Base-by-base conservation (phyloP, 768 basidiomycete genomes). In the Mycena amicta region DNA sequence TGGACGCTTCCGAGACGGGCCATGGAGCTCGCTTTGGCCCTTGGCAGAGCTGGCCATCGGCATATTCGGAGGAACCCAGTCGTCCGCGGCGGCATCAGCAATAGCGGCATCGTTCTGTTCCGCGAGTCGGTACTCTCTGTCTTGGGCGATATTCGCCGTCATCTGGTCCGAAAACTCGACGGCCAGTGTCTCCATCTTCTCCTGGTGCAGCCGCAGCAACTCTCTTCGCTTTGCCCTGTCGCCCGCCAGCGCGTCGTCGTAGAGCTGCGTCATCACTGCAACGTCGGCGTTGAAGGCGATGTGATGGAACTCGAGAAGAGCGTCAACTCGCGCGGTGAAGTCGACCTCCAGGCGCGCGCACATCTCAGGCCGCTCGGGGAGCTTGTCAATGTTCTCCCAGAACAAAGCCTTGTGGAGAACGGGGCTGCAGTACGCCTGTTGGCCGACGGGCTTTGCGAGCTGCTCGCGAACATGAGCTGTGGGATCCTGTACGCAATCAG, bases 211-310 rank as follows among this genome's bases (percentile, higher is more conserved):
- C 23, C 18, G 15, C 39, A 63, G 50, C 20, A 57, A 23, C 31
- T 60, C 49, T 29, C 29, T 13, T 27, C 18, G 53, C 43, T 57
- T 52, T n/a, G 22, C 49, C 12, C 46, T 56, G n/a, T 49, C 27
- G 5, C 25, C 2, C 39, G 26, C 18, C 4, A 52, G 12, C n/a
- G 51, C 56, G 4, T 55, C 55, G 13, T 63, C 56, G 28, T 60
- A 60, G 46, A 63, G 20, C 51, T 57, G 43, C 62, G 56, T 60
- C 52, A 63, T 16, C 16, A 63, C 59, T 11, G 30, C 31, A 49
- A 63, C 27, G 23, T 63, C 62, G 29, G 62, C 58, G 26, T 63
- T 58, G 40, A 63, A 63, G 5, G 62, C 62, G 20, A 63, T 47
- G 50, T 50, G 52, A 50, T 63, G 62, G 27, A 60, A 63, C 13